These are phyloP conservation scores for Phalaenopsis hybrid DNA, from an alignment of 116 monocot genomes.

Conservation along the genomic window DNA sequence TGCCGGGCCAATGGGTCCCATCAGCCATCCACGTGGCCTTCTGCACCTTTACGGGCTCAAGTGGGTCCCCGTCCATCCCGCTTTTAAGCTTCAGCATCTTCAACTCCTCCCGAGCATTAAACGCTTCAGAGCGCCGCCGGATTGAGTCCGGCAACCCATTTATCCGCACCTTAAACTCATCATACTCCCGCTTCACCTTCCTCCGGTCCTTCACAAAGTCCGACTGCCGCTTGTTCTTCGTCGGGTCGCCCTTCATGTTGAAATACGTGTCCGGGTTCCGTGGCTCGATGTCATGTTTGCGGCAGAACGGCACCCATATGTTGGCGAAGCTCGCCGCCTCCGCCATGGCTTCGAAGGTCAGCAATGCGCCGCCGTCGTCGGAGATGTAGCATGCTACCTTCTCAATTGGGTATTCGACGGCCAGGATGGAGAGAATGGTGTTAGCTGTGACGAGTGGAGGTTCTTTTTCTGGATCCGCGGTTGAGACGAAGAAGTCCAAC, in stretches of 20 bases:
- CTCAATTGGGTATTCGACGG: conserved; percentile 33
- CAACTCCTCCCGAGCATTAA: conserved; percentile 9
- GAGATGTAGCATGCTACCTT: conserved; percentile 38
- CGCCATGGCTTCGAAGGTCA: conserved; percentile 24
- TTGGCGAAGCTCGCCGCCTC: conserved; percentile 43
- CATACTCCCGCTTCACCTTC: conserved; percentile 9
- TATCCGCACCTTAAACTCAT: conserved; percentile 11
- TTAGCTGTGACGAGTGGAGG: too few relatives aligned
- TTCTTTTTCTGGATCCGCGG: too few relatives aligned
- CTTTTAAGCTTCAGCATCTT: not conserved
- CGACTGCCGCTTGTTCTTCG: conserved; percentile 5
- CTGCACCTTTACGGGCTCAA: not conserved
- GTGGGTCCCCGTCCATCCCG: not conserved
- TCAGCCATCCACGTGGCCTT: conserved; percentile 17
- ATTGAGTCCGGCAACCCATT: conserved; percentile 8
- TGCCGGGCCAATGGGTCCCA: conserved; percentile 13
- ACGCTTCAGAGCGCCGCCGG: conserved; percentile 10
- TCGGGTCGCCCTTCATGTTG: conserved; percentile 2
- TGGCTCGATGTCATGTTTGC: conserved; percentile 40
- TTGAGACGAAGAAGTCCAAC: too few relatives aligned
- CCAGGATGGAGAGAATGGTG: conserved; percentile 15
- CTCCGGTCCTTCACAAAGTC: conserved; percentile 8
- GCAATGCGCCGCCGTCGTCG: conserved; percentile 20
- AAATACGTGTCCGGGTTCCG: conserved; percentile 15
- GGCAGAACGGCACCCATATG: conserved; percentile 42